These are phyloP conservation scores for Limnanthes douglasii DNA, from an alignment of 345 rosid genomes.

Conservation along the genomic window DNA sequence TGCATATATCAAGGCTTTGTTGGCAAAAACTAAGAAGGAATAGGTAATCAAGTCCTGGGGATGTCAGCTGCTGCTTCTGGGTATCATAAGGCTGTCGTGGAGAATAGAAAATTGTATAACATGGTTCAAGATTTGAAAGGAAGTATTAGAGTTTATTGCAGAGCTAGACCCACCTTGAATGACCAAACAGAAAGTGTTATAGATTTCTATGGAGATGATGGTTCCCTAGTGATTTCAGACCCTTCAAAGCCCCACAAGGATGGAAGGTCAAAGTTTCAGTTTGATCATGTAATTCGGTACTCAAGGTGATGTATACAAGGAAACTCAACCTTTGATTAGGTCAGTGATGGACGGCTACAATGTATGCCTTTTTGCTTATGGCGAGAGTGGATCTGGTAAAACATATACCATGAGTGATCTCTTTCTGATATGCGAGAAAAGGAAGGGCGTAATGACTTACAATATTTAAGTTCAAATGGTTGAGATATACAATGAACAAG, in stretches of 20 bases:
- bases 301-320: constrained; percentile 81
- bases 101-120: constrained; percentile 75
- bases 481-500: constrained; percentile 92
- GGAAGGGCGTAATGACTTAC: constrained; percentile 44
- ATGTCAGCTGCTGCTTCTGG: constrained; percentile 83
- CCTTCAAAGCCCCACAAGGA: constrained; percentile 58
- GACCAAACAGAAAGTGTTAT: constrained; percentile 27
- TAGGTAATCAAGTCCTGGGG: constrained; percentile 66
- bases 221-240: constrained; percentile 59
- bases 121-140: constrained; percentile 99
- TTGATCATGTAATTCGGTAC: constrained; percentile 63
- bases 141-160: constrained; percentile 84
- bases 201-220: constrained; percentile 63
- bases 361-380: constrained; percentile 91
- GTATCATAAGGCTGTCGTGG: constrained; percentile 69
- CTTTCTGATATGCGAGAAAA: constrained; percentile 45
- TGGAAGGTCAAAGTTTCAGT: constrained; percentile 66
- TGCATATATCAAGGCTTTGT: constrained; percentile 51
- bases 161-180: constrained; percentile 54
- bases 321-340: constrained; percentile 69
- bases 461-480: constrained; percentile 84
- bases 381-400: constrained; percentile 95
- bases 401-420: constrained; percentile 85
- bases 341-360: constrained; percentile 98
- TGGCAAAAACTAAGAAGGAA: constrained; percentile 41